Evolutionary conservation across 2,329 filamentous ascomycete genomes (phyloP), one percentile per base, ranked within the genome.

Genomic region (Trichoderma sp.): DNA sequence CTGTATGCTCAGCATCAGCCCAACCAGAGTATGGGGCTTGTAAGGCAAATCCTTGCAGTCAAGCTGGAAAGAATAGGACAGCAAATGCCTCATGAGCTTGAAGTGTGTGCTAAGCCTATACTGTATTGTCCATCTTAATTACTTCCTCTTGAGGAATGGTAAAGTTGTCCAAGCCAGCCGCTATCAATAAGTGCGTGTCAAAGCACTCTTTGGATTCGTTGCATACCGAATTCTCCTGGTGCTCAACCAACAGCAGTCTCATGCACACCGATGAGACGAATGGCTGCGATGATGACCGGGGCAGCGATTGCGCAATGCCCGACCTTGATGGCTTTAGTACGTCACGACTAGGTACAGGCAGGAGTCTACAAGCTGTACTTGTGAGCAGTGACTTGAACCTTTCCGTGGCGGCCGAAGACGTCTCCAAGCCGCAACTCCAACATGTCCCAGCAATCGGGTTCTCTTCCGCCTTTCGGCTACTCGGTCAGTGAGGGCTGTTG

Each of bases 221-320:
- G 10, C n/a, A 49, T 24, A 24, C 24, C 47, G 47, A n/a, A 49
- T 49, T 49, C 47, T 24, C 47, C 24, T 24, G 47, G 47, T 49
- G 47, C 47, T 49, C 16, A 33, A 19, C 53, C 53, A 31, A 56
- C 53, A 11, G 27, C 37, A 29, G 52, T 33, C n/a, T 49, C 2
- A 13, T 24, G 47, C 47, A 49, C 21, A 16, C n/a, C 4, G 21
- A 49, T 24, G 21, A 24, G 47, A 49, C n/a, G 47, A 24, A 49
- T 24, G n/a, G 7, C 8, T 49, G 11, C 5, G n/a, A 10, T 14
- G 19, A 8, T 49, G 47, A 27, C 7, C 2, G 31, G 10, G 33
- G 52, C 10, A 57, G 49, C 35, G 47, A 65, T 65, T 56, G 62
- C 62, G 62, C 62, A 65, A 65, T 65, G 35, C 27, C 10, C 37